Evolutionary conservation across 805 yeast genomes (phyloP).

Genomic region (Metschnikowia sp.): DNA sequence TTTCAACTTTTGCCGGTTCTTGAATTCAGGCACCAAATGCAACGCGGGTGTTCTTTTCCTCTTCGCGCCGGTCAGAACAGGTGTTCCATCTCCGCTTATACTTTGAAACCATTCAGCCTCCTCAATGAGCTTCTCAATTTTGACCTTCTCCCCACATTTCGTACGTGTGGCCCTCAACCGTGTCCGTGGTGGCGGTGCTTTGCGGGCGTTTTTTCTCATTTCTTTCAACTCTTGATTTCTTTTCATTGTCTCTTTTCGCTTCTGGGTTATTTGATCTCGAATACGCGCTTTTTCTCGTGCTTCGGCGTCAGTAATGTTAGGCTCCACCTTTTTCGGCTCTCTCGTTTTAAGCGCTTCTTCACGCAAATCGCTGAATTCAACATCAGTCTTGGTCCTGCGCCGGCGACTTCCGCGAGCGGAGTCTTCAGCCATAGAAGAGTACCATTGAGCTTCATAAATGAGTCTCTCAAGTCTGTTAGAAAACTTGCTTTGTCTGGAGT

Average conservation of each 20-base stretch:
- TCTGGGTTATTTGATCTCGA: conserved; percentile 2
- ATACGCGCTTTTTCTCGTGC: conserved; percentile 1
- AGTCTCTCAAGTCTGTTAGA: conserved; percentile 29
- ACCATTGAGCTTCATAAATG: conserved; percentile 41
- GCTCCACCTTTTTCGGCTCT: conserved; percentile 4
- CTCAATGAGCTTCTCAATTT: conserved; percentile 15
- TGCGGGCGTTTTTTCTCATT: background rate
- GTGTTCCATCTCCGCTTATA: conserved; percentile 34
- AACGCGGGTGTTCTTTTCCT: conserved; percentile 29
- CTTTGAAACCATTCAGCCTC: conserved; percentile 39
- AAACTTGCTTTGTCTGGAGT: conserved; percentile 27
- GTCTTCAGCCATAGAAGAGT: conserved; percentile 20
- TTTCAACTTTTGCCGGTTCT: conserved; percentile 13
- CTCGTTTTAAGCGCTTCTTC: conserved; percentile 6
- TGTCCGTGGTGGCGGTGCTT: conserved; percentile 3
- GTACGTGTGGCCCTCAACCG: conserved; percentile 1
- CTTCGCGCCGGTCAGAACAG: conserved; percentile 32
- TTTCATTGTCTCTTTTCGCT: conserved; percentile 6
- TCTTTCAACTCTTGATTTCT: conserved; percentile 8
- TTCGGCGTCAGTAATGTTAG: conserved; percentile 1
- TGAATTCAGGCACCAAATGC: conserved; percentile 26
- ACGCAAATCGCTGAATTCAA: conserved; percentile 17
- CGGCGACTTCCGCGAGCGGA: conserved; percentile 15
- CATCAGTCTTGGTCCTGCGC: conserved; percentile 14
- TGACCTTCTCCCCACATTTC: conserved; percentile 2